Base-by-base conservation (phyloP, 352 stramenopile genomes). In the Aphanomyces cochlioides region DNA sequence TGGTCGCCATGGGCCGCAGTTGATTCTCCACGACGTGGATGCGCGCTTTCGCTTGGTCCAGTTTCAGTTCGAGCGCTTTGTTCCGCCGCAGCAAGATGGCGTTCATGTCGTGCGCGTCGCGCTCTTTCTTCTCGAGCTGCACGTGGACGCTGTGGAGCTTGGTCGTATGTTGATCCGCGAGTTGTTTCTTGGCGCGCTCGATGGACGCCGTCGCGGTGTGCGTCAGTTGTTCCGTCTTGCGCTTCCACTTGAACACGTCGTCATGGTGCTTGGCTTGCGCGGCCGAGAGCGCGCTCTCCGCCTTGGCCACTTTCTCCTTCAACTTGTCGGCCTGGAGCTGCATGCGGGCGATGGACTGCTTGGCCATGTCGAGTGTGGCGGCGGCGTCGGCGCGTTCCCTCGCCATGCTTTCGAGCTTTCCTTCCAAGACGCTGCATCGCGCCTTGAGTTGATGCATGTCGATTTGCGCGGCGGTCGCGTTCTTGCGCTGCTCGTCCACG, bases 371-470 rank as follows among this genome's bases (percentile, higher is more conserved):
- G 28, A 61, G 54, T 41, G 4, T 61, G 1, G 6, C 54, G 17
- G 43, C 36, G 1, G 54, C 3, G n/a, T 61, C 54, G 19, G 28
- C 54, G 28, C 43, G 39, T 7, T 13, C 54, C 43, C 36, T 37
- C 54, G 21, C 43, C 54, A 61, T 28, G 28, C 28, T 17, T 39
- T 61, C 54, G 28, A 41, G 17, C 43, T 61, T 61, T 12, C 54
- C 54, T 41, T 61, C 54, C 8, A 37, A 28, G 19, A 61, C 54
- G 28, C 54, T 61, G 54, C 54, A 61, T 37, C 43, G 39, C 15
- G 54, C 54, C 5, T 61, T 61, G 17, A 37, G 28, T 13, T 61
- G 54, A 40, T 61, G 54, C 19, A 61, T n/a, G 5, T 61, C 54
- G 19, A 61, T 39, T 61, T 61, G 54, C 39, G 15, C 54, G 8